A percentile compares a stretch with the other conserved stretches of the same genome.
Evolutionary conservation across 139 green algal genomes (phyloP).

Genomic region (Dunaliella primolecta): DNA sequence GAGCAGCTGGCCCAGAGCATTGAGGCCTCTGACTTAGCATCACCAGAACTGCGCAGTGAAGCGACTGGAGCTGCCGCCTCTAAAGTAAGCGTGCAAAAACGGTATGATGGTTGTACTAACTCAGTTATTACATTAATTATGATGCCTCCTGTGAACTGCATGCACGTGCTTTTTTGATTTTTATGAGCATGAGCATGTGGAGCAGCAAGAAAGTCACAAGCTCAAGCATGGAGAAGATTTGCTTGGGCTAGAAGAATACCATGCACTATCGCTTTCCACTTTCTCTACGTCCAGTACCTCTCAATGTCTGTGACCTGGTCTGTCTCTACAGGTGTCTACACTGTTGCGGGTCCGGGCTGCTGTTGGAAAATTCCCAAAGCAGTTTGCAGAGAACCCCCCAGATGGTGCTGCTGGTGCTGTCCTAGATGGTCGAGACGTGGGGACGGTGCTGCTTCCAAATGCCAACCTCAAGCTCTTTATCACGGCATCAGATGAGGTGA

Average conservation of each 20-base stretch:
- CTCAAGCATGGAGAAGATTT: no score
- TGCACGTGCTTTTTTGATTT: no score
- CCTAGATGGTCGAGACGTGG: constrained; percentile 18
- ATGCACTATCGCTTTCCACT: no score
- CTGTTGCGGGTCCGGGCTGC: background rate
- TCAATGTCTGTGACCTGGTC: no score
- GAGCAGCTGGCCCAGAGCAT: background rate
- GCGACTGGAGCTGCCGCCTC: background rate
- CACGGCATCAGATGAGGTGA: background rate
- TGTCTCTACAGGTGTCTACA: background rate
- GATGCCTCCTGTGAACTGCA: no score
- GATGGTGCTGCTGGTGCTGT: background rate
- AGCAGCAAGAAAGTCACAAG: no score
- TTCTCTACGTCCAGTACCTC: no score
- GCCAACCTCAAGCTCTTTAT: constrained; percentile 15
- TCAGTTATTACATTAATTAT: no score
- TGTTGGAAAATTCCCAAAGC: background rate
- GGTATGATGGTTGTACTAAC: no score
- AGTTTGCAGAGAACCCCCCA: background rate
- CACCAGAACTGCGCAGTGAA: background rate
- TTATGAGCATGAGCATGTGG: no score
- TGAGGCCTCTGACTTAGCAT: background rate
- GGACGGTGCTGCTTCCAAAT: constrained; percentile 5
- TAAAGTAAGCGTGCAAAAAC: background rate
- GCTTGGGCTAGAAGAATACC: no score